Conservation (phyloP, 768 basidiomycete species). For the Pholiota conissans region DNA sequence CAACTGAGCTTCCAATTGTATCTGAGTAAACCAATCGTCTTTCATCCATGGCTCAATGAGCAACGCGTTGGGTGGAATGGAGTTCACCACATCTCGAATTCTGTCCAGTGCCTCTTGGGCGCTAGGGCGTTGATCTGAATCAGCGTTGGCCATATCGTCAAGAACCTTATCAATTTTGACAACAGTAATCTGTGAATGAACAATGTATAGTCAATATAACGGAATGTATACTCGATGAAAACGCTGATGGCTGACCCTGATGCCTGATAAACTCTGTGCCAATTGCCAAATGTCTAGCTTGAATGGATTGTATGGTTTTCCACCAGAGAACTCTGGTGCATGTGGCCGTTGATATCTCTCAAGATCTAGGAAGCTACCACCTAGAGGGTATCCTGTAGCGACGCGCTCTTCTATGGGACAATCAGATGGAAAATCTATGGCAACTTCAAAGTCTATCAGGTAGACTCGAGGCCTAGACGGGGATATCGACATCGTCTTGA, state of each 20-base stretch:
- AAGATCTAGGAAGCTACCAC: conserved; percentile 16
- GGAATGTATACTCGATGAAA: not conserved
- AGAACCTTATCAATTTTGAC: conserved; percentile 15
- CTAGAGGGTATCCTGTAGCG: conserved; percentile 18
- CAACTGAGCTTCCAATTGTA: too few species aligned
- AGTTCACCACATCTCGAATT: conserved; percentile 7
- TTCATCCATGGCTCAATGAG: not conserved
- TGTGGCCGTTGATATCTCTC: conserved; percentile 18
- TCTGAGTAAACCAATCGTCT: not conserved
- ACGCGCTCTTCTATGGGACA: conserved; percentile 15
- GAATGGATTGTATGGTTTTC: conserved; percentile 24
- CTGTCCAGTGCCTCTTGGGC: conserved; percentile 8
- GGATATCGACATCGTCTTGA: conserved; percentile 12
- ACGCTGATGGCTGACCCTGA: conserved; percentile 11
- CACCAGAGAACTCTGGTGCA: conserved; percentile 23
- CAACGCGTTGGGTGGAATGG: conserved; percentile 8
- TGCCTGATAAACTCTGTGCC: conserved; percentile 12
- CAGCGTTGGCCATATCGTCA: conserved; percentile 2
- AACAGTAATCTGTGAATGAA: conserved; percentile 12
- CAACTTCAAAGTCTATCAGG: conserved; percentile 31
- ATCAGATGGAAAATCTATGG: conserved; percentile 25
- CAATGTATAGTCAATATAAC: not conserved
- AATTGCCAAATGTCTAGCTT: conserved; percentile 32
- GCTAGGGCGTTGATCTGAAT: not conserved
- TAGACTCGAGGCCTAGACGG: conserved; percentile 27